These are phyloP conservation scores for Blastocystis sp. DNA, from an alignment of 352 stramenopile genomes.

Conservation along the genomic window DNA sequence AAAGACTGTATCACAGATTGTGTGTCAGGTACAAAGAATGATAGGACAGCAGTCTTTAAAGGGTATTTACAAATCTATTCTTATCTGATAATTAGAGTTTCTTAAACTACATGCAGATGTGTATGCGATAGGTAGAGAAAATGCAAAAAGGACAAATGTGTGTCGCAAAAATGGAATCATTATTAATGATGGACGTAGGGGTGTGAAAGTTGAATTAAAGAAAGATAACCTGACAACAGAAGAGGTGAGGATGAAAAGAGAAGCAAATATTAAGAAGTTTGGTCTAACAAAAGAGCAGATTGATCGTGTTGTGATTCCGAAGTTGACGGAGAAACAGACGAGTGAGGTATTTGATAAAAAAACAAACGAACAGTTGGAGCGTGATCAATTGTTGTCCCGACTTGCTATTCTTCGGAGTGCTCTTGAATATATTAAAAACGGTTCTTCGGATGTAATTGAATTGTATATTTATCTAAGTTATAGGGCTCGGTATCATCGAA, in stretches of 20 bases:
- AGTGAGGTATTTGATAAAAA: constrained; percentile 58
- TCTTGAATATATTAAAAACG: background rate
- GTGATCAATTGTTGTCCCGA: constrained; percentile 16
- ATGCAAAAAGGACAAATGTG: constrained; percentile 53
- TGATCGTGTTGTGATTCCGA: constrained; percentile 47
- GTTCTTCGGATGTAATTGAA: background rate
- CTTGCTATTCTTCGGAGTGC: constrained; percentile 20
- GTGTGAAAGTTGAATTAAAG: background rate
- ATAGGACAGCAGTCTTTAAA: constrained; percentile 65
- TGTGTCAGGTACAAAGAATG: constrained; percentile 61
- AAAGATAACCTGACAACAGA: constrained; percentile 49
- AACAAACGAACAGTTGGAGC: constrained; percentile 27
- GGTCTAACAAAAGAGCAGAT: constrained; percentile 56
- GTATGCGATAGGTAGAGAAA: constrained; percentile 56
- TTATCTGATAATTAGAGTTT: constrained; percentile 27
- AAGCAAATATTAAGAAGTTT: constrained; percentile 48
- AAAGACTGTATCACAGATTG: constrained; percentile 64
- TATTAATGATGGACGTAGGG: constrained; percentile 47
- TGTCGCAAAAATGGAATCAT: constrained; percentile 65
- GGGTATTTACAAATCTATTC: background rate
- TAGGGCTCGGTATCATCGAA: constrained; percentile 1
- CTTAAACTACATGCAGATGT: constrained; percentile 52
- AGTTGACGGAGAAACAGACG: constrained; percentile 41
- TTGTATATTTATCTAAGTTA: background rate
- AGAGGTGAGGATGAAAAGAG: background rate